Conservation (phyloP, 148 eudicot species). For the Nyssa sinensis region DNA sequence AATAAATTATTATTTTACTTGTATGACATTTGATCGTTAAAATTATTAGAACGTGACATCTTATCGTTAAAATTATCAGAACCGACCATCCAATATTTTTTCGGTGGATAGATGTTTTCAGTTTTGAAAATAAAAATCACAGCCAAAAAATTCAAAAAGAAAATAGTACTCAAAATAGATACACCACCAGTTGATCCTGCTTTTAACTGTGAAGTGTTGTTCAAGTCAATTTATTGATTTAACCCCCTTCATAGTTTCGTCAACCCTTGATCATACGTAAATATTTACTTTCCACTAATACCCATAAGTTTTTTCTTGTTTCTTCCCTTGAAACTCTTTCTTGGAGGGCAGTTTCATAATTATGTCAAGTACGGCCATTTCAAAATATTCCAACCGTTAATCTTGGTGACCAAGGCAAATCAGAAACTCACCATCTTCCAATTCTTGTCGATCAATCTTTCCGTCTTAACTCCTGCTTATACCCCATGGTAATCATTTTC, state of each 20-base stretch:
- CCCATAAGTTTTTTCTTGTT: neutral
- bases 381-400: slow-evolving; percentile 12
- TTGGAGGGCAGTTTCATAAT: neutral
- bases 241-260: neutral
- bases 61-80: no score
- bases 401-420: neutral
- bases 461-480: no score
- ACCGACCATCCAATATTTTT: no score
- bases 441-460: neutral
- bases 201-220: neutral
- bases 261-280: neutral
- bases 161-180: neutral
- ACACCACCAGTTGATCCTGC: neutral
- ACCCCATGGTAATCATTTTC: neutral
- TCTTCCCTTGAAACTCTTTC: neutral
- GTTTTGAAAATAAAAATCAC: neutral
- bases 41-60: no score
- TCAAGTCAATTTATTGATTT: slow-evolving; percentile 5
- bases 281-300: neutral
- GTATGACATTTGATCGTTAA: no score
- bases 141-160: neutral
- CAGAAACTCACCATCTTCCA: neutral
- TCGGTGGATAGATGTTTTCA: neutral
- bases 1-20: no score
- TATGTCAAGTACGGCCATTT: neutral